A percentile compares a stretch with the other conserved stretches of the same genome.
Evolutionary conservation across 139 green algal genomes (phyloP).

Genomic region (Zygnema cylindricum): DNA sequence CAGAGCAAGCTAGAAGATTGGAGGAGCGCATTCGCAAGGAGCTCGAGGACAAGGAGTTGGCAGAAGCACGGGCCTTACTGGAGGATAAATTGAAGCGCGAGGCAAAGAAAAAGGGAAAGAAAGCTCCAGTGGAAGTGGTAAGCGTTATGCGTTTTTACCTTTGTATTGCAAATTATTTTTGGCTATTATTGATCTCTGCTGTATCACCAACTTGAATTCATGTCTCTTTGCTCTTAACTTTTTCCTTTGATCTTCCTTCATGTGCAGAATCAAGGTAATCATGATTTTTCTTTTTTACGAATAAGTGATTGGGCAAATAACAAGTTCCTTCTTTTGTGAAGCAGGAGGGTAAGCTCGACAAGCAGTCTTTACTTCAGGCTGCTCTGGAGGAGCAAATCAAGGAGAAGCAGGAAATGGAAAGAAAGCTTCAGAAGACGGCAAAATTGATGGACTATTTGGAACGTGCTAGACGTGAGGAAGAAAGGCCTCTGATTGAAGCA

Average conservation of each 20-base stretch:
- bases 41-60: conserved; percentile 80
- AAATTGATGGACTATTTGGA: conserved; percentile 93
- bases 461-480: conserved; percentile 90
- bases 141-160: too few relatives aligned
- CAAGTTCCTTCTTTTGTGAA: conserved; percentile 3
- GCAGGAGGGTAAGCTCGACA: conserved; percentile 68
- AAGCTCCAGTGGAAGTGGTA: conserved; percentile 28
- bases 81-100: conserved; percentile 54
- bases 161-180: too few relatives aligned
- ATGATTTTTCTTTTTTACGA: too few relatives aligned
- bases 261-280: too few relatives aligned
- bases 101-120: conserved; percentile 70
- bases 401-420: conserved; percentile 81
- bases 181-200: too few relatives aligned
- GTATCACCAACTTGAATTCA: too few relatives aligned
- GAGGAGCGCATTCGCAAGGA: conserved; percentile 80
- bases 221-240: too few relatives aligned
- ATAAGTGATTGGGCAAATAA: too few relatives aligned
- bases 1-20: conserved; percentile 74
- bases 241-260: too few relatives aligned
- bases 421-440: conserved; percentile 76
- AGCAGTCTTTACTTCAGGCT: conserved; percentile 76
- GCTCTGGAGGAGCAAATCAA: conserved; percentile 76
- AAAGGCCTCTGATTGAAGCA: conserved; percentile 71
- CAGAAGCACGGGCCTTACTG: conserved; percentile 67